Conservation (phyloP, 768 basidiomycete genomes). For the Tulasnella sp. region DNA sequence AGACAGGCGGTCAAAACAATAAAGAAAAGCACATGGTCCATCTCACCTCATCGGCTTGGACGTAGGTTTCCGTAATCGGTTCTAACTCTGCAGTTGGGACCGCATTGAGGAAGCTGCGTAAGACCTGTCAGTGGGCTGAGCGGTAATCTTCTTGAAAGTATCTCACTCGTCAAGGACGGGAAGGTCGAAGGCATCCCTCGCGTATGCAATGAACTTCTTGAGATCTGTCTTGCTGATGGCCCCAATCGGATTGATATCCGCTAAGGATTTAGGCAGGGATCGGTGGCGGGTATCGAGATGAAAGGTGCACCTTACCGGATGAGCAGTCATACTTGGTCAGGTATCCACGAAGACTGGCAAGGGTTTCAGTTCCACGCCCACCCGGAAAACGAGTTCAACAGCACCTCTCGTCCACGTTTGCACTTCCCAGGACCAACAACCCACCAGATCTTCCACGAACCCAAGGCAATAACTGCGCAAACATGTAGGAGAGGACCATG, state of each 20-base stretch:
- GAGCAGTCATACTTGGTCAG: constrained; percentile 97
- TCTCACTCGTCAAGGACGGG: constrained; percentile 67
- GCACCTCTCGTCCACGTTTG: constrained; percentile 97
- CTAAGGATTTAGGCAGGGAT: constrained; percentile 30
- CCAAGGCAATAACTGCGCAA: constrained; percentile 91
- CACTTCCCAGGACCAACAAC: constrained; percentile 88
- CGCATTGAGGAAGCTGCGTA: constrained; percentile 70
- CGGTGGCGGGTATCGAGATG: not conserved
- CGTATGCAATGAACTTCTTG: constrained; percentile 88
- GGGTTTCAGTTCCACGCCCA: not conserved
- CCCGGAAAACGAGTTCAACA: too few relatives aligned
- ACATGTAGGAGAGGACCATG: constrained; percentile 91
- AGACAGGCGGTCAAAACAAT: not conserved
- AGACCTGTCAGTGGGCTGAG: not conserved
- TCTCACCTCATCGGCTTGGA: constrained; percentile 85
- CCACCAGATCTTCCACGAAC: constrained; percentile 74
- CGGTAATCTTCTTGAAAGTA: not conserved
- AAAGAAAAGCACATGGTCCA: not conserved
- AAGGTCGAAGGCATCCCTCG: constrained; percentile 62
- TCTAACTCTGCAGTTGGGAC: constrained; percentile 94
- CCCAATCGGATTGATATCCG: constrained; percentile 97
- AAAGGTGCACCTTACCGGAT: constrained; percentile 40
- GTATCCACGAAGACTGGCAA: constrained; percentile 75
- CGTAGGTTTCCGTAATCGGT: constrained; percentile 85
- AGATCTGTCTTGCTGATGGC: constrained; percentile 96